These are phyloP conservation scores for Moniliophthora roreri DNA, from an alignment of 1,284 basidiomycete genomes.

Conservation along the genomic window DNA sequence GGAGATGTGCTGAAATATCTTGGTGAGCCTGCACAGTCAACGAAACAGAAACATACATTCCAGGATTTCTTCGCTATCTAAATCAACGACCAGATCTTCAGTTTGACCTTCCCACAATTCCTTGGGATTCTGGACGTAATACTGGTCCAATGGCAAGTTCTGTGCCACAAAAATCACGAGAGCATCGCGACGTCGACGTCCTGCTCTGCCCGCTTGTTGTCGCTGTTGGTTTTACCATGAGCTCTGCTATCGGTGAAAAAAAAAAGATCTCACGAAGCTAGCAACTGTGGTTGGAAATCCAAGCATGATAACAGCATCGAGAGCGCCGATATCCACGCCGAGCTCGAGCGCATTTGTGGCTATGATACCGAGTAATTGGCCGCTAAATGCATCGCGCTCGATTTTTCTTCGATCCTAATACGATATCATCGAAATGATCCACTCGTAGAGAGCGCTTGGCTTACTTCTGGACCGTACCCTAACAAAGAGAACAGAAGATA, in stretches of 20 bases:
- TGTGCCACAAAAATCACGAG: conserved; percentile 81
- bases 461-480: background rate
- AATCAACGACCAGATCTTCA: conserved; percentile 70
- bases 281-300: conserved; percentile 83
- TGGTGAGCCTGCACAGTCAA: background rate
- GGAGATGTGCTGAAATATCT: conserved; percentile 61
- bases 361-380: conserved; percentile 82
- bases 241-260: conserved; percentile 1
- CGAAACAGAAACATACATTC: conserved; percentile 42
- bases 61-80: conserved; percentile 74
- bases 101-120: conserved; percentile 66
- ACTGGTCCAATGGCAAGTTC: conserved; percentile 71
- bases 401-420: conserved; percentile 78
- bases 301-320: conserved; percentile 90
- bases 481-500: background rate
- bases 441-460: background rate
- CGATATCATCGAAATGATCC: background rate
- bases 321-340: conserved; percentile 86
- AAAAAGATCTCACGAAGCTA: conserved; percentile 60
- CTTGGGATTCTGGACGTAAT: conserved; percentile 74
- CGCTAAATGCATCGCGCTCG: conserved; percentile 85
- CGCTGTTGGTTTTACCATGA: conserved; percentile 40
- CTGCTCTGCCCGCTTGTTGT: conserved; percentile 90
- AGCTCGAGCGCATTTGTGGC: conserved; percentile 91
- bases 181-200: conserved; percentile 80